A percentile compares a stretch with the other conserved stretches of the same genome.
phyloP scores from a whole-genome alignment of 768 basidiomycete genomes.

The Astraeus odoratus region DNA sequence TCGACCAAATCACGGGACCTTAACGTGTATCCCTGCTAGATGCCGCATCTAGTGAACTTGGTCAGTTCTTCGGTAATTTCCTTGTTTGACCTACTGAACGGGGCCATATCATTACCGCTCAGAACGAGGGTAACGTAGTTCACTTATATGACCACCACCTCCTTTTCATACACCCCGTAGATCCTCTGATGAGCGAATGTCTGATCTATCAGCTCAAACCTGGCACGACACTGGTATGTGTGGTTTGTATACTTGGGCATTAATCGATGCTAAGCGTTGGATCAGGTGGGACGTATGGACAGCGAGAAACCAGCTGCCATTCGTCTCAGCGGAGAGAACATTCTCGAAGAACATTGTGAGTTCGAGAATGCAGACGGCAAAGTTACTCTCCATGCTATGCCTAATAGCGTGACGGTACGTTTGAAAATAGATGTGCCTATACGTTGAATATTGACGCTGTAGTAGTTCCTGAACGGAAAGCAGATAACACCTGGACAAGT shows the following conservation, averaged over 20 bases:
- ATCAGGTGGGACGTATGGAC: slow-evolving; percentile 81
- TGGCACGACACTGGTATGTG: slow-evolving; percentile 67
- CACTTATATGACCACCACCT: neutral
- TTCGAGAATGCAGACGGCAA: slow-evolving; percentile 84
- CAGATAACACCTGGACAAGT: slow-evolving; percentile 75
- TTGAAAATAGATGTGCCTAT: neutral
- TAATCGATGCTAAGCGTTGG: slow-evolving; percentile 9
- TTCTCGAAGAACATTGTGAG: slow-evolving; percentile 87
- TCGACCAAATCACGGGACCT: slow-evolving; percentile 6
- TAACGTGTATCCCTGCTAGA: slow-evolving; percentile 38
- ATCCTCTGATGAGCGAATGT: slow-evolving; percentile 96
- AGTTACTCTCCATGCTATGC: slow-evolving; percentile 74
- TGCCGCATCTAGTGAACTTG: slow-evolving; percentile 91
- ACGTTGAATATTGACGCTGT: slow-evolving; percentile 9
- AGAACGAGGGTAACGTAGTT: slow-evolving; percentile 62
- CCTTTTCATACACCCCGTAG: slow-evolving; percentile 32
- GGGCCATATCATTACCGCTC: slow-evolving; percentile 5
- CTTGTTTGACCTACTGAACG: slow-evolving; percentile 9
- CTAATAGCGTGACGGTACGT: slow-evolving; percentile 78
- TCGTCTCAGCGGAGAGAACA: slow-evolving; percentile 86
- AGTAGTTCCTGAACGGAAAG: slow-evolving; percentile 89
- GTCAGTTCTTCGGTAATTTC: slow-evolving; percentile 39
- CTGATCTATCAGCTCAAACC: slow-evolving; percentile 87
- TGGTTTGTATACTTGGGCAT: slow-evolving; percentile 1
- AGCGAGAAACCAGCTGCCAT: slow-evolving; percentile 80